Conservation (phyloP, 2,329 filamentous ascomycete species). For the Aspergillus latus region DNA sequence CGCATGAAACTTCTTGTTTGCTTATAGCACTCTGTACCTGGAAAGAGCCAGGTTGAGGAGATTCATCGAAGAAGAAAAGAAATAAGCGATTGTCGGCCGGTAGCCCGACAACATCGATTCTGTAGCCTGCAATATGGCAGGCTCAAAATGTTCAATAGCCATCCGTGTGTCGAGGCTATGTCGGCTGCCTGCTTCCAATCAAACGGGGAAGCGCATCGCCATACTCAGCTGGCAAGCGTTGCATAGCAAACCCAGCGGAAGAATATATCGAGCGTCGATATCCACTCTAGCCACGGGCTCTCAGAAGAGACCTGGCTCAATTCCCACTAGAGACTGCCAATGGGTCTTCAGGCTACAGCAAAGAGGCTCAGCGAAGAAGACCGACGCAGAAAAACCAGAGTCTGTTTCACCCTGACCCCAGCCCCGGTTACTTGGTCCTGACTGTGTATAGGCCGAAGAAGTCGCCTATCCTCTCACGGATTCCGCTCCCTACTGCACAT, state of each 20-base stretch:
- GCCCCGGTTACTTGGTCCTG: background rate
- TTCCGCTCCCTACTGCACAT: slow-evolving; percentile 46
- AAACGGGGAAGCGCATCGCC: background rate
- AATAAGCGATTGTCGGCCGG: too few relatives aligned
- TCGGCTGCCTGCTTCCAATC: background rate
- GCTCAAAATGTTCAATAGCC: slow-evolving; percentile 10
- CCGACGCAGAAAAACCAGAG: slow-evolving; percentile 21
- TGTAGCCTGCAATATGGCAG: slow-evolving; percentile 17
- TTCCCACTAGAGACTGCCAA: background rate
- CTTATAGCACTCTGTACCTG: slow-evolving; percentile 5
- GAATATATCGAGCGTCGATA: slow-evolving; percentile 8
- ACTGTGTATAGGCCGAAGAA: slow-evolving; percentile 28
- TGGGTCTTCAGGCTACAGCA: slow-evolving; percentile 18
- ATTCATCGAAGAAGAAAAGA: background rate
- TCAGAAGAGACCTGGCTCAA: slow-evolving; percentile 2
- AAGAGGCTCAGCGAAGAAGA: slow-evolving; percentile 27
- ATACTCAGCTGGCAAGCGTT: slow-evolving; percentile 7
- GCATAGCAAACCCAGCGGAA: background rate
- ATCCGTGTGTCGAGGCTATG: slow-evolving; percentile 15
- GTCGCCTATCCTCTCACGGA: slow-evolving; percentile 33
- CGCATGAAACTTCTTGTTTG: background rate
- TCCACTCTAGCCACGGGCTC: slow-evolving; percentile 7
- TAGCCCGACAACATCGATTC: too few relatives aligned
- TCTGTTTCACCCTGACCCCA: slow-evolving; percentile 12
- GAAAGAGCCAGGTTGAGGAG: slow-evolving; percentile 3